A percentile compares a stretch with the other conserved stretches of the same genome.
These are phyloP conservation scores for Cerioporus squamosus DNA, from an alignment of 1,284 basidiomycete genomes.

Conservation along the genomic window DNA sequence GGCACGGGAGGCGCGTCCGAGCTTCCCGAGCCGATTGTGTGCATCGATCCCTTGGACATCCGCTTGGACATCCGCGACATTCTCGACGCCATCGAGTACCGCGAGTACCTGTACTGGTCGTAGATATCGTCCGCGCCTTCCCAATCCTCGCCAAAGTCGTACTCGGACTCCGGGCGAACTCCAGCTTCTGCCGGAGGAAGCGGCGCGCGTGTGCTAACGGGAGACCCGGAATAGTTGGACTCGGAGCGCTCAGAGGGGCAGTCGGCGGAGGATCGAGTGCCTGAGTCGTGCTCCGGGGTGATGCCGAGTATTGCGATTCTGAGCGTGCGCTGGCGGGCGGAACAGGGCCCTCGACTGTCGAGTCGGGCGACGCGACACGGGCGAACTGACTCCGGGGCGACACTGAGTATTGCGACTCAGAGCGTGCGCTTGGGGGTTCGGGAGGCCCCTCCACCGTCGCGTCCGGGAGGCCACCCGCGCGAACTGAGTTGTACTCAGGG, in stretches of 20 bases:
- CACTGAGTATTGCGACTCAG: slow-evolving; percentile 10
- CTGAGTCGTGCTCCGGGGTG: not conserved
- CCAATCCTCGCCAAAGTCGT: slow-evolving; percentile 53
- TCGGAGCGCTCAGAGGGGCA: slow-evolving; percentile 1
- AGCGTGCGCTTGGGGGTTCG: not conserved
- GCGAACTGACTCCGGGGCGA: slow-evolving; percentile 1
- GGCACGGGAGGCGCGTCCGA: slow-evolving; percentile 41
- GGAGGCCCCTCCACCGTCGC: too few species aligned
- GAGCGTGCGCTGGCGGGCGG: slow-evolving; percentile 8
- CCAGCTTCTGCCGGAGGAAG: slow-evolving; percentile 16
- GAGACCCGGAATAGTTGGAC: slow-evolving; percentile 14
- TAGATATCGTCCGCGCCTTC: slow-evolving; percentile 71
- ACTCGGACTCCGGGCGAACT: slow-evolving; percentile 32
- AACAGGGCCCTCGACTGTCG: too few species aligned
- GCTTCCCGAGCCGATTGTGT: slow-evolving; percentile 24
- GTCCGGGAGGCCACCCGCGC: too few species aligned
- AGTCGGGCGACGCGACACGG: too few species aligned
- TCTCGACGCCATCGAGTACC: slow-evolving; percentile 56
- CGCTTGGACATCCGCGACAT: slow-evolving; percentile 38
- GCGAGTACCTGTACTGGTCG: slow-evolving; percentile 75
- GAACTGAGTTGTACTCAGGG: not conserved
- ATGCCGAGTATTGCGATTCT: slow-evolving; percentile 11
- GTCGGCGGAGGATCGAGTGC: slow-evolving; percentile 3
- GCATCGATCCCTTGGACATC: slow-evolving; percentile 36
- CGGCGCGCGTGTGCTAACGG: slow-evolving; percentile 3